A percentile compares a stretch with the other conserved stretches of the same genome.
Conservation (phyloP, 129 eudicot genomes). For the Erigeron canadensis region DNA sequence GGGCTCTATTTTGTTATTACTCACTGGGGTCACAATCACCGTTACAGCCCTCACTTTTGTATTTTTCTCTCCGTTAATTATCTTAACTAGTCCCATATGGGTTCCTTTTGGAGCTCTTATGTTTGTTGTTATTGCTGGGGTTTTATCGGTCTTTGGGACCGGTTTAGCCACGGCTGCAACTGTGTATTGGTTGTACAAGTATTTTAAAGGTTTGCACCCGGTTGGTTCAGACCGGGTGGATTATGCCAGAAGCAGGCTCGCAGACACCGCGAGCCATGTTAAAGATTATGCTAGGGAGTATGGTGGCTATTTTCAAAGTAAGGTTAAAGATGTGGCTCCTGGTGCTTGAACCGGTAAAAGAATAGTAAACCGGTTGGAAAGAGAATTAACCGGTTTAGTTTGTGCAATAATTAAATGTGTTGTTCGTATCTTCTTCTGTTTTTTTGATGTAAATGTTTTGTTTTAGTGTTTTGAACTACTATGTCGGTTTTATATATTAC, state of each 20-base stretch:
- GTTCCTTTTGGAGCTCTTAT: slow-evolving; percentile 54
- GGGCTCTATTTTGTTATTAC: slow-evolving; percentile 53
- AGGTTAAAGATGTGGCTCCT: slow-evolving; percentile 80
- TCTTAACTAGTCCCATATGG: slow-evolving; percentile 68
- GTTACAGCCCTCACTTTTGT: slow-evolving; percentile 40
- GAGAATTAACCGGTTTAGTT: neutral
- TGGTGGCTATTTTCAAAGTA: slow-evolving; percentile 64
- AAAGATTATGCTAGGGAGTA: slow-evolving; percentile 79
- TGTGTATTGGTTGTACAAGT: slow-evolving; percentile 54
- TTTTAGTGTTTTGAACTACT: neutral
- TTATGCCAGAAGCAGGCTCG: slow-evolving; percentile 73
- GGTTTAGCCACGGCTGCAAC: slow-evolving; percentile 39
- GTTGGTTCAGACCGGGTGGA: slow-evolving; percentile 76
- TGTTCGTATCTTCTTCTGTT: neutral
- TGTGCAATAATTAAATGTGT: neutral
- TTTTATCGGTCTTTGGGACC: slow-evolving; percentile 47
- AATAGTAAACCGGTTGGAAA: slow-evolving; percentile 16
- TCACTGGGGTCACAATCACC: slow-evolving; percentile 61
- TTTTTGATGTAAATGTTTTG: slow-evolving; percentile 11
- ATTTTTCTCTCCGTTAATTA: slow-evolving; percentile 49
- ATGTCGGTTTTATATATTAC: slow-evolving; percentile 7
- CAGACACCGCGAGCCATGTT: slow-evolving; percentile 64
- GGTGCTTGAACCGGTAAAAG: slow-evolving; percentile 52
- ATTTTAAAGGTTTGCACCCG: slow-evolving; percentile 64
- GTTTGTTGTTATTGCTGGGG: slow-evolving; percentile 41